phyloP scores from a whole-genome alignment of 805 yeast genomes.

The Saccharomyces mikatae region DNA sequence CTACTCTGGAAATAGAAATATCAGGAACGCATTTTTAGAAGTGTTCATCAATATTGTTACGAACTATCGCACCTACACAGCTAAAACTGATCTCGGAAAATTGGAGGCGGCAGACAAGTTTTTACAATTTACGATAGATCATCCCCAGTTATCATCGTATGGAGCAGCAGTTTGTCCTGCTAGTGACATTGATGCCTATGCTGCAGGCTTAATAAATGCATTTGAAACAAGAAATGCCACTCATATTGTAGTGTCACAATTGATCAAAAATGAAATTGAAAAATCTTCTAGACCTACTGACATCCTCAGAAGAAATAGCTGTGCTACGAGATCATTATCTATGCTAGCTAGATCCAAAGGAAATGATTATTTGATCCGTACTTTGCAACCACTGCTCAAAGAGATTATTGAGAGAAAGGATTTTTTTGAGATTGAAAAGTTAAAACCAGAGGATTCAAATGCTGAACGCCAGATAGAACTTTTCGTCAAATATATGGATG shows the following conservation, averaged over 20 bases:
- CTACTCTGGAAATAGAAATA: conserved; percentile 55
- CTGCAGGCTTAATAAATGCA: conserved; percentile 53
- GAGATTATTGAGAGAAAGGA: conserved; percentile 44
- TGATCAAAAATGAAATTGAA: conserved; percentile 56
- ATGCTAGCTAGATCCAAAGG: conserved; percentile 66
- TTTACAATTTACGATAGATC: conserved; percentile 27
- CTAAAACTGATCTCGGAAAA: conserved; percentile 23
- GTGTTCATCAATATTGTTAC: conserved; percentile 64
- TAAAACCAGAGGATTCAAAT: conserved; percentile 31
- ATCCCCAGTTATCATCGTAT: conserved; percentile 41
- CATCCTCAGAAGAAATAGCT: conserved; percentile 70
- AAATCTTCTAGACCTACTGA: conserved; percentile 58
- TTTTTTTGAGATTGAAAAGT: conserved; percentile 58
- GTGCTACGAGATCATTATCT: conserved; percentile 70
- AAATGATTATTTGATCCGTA: conserved; percentile 42
- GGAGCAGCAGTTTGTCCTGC: conserved; percentile 58
- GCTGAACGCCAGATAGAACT: conserved; percentile 34
- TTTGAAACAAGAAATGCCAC: conserved; percentile 39
- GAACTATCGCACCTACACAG: conserved; percentile 23
- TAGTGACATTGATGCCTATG: conserved; percentile 60
- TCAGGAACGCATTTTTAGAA: conserved; percentile 64
- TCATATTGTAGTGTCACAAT: conserved; percentile 42
- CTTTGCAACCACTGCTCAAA: conserved; percentile 49
- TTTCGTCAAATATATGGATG: conserved; percentile 49
- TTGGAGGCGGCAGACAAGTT: conserved; percentile 24